Base-by-base conservation (phyloP, 768 basidiomycete genomes). In the Tephrocybe sp. region DNA sequence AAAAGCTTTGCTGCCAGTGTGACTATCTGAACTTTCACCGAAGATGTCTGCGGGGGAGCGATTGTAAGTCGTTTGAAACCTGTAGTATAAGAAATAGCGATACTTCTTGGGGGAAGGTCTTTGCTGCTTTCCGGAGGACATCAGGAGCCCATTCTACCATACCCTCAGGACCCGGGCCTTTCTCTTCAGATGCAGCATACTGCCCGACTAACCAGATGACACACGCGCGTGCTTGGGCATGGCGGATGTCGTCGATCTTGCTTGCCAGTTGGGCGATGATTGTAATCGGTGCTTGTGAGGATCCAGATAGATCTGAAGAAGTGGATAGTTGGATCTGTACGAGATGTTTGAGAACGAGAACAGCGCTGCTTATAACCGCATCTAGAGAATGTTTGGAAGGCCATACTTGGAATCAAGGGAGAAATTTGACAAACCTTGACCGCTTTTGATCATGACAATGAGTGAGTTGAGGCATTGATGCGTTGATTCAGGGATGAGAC, bases 191-290 rank as follows among this genome's bases (percentile, higher is more conserved):
- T 12, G 76, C 76, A 15, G 88, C 81, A 63, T 92, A 92, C 65
- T 97, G 93, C 0, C 96, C 95, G 0, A 93, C 93, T 0, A 98
- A 80, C 93, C 96, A 97, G 21, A 93, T 71, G 1, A 98, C 84
- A 58, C 90, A 93, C 0, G 95, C 93, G 25, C 91, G 74, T 1
- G 95, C 93, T 60, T 84, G 80, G 1, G 85, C 74, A 59, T 94
- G 90, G 6, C 73, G 79, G 45, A 98, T 90, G 45, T 84, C 85
- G 42, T 93, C 90, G 40, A 96, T 79, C 26, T 81, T 79, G 43
- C 80, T 76, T 0, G 93, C 91, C 5, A 98, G 81, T 30, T 84
- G 81, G 3, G 84, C 78, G n/a, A 96, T 85, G 55, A 96, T 88
- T 7, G 75, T 71, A 9, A 86, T 64, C 0, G 90, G 80, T 4